Percentiles rank a stretch among this genome's conserved stretches.
These are phyloP conservation scores for Pholiota molesta DNA, from an alignment of 768 basidiomycete genomes.

Conservation along the genomic window DNA sequence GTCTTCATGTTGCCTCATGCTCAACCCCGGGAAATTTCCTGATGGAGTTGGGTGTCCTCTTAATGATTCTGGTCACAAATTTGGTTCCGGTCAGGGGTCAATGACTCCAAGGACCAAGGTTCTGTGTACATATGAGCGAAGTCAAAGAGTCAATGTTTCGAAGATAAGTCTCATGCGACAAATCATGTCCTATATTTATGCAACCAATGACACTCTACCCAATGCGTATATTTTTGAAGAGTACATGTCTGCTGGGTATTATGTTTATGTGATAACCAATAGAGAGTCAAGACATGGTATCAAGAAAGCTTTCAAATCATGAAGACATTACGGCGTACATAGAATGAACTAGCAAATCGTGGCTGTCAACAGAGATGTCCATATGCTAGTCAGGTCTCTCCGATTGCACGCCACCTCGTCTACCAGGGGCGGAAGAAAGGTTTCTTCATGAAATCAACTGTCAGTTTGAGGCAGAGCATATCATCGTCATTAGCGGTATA, in stretches of 20 bases:
- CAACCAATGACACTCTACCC: no score
- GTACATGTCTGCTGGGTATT: no score
- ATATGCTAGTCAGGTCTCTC: no score
- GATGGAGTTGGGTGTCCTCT: neutral
- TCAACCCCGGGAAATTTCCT: constrained; percentile 5
- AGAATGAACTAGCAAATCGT: neutral
- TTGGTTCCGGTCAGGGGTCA: neutral
- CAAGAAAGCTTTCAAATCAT: neutral
- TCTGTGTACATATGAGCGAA: neutral
- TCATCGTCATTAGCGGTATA: constrained; percentile 74
- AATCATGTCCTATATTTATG: no score
- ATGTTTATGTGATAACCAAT: no score
- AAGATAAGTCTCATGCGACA: no score
- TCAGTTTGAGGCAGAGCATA: constrained; percentile 80
- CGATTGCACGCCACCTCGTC: neutral
- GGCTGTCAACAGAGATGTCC: neutral
- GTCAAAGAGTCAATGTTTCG: no score
- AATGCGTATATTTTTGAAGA: no score
- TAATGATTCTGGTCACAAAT: neutral
- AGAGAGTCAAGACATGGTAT: neutral
- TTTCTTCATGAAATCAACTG: constrained; percentile 71
- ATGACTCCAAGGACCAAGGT: neutral
- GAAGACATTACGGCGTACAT: neutral
- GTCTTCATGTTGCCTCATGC: constrained; percentile 12
- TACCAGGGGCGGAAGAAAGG: constrained; percentile 39